Base-by-base conservation (phyloP, 805 yeast genomes). In the Metschnikowia shivogae region DNA sequence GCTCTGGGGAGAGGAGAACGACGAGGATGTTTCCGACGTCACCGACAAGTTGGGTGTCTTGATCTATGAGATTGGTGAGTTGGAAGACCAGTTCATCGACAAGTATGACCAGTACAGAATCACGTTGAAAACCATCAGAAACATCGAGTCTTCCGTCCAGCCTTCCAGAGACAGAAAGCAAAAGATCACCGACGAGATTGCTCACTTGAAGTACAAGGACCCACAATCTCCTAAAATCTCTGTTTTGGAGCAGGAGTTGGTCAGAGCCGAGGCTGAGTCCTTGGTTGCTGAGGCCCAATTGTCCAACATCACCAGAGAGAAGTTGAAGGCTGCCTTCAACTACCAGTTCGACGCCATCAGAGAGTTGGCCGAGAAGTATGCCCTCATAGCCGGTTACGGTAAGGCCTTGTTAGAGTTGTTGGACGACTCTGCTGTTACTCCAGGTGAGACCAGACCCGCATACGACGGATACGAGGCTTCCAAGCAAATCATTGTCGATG, bases 241-340 rank as follows among this genome's bases (percentile, higher is more conserved):
- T 55, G 92, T 90, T 44, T 81, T 92, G 68, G 99, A 92, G 78
- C 98, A 93, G 76, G 98, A 93, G 74, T 81, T 93, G 67, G 98
- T 93, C 57, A 84, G 99, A 73, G 97, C 98, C 42, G 99, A 92
- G 78, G 98, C 98, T 56, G 98, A 93, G 76, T 89, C 97, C 42
- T 82, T 92, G 60, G 99, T 92, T 61, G 99, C 99, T 49, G 99
- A 92, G 77, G 98, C 98, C 48, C 99, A 92, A 77, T 82, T 92
- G 66, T 88, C 97, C 53, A 92, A 92, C 77, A 92, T 93, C 72
- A 92, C 98, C 60, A 87, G 99, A 73, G 97, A 90, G 75, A 90
- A 90, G 77, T 78, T 92, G 67, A 93, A 93, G 84, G 93, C 96
- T 56, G 95, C 97, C 44, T 93, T 87, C 80, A 83, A 86, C 76